Conservation (phyloP, 1,284 basidiomycete genomes). For the Pseudozyma sp. region DNA sequence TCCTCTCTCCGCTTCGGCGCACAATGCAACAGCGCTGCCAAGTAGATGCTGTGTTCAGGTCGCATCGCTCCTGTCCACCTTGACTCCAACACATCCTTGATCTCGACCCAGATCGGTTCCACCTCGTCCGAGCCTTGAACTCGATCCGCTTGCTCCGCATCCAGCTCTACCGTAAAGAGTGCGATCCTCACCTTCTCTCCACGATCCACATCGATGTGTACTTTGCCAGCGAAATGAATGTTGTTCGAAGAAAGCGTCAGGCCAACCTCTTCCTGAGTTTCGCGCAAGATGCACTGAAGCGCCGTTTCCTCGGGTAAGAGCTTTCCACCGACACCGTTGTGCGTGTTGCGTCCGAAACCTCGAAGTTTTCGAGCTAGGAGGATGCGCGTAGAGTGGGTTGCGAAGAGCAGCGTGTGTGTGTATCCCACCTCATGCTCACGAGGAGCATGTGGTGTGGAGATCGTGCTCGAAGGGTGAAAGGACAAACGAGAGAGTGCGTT, state of each 20-base stretch:
- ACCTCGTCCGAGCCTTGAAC: slow-evolving; percentile 7
- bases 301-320: slow-evolving; percentile 7
- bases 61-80: not conserved
- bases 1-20: not conserved
- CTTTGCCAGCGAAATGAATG: not conserved
- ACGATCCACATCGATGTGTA: slow-evolving; percentile 10
- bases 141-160: not conserved
- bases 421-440: not conserved
- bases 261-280: slow-evolving; percentile 20
- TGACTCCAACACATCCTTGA: not conserved
- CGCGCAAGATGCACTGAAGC: slow-evolving; percentile 7
- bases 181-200: slow-evolving; percentile 21
- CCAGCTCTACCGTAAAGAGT: not conserved
- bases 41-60: slow-evolving; percentile 22
- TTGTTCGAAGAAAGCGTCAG: not conserved
- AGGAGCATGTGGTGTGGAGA: not conserved
- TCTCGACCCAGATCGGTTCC: not conserved
- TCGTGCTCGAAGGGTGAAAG: not conserved
- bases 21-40: not conserved
- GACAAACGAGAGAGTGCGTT: not conserved
- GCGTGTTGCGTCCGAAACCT: slow-evolving; percentile 16
- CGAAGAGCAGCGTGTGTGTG: slow-evolving; percentile 33
- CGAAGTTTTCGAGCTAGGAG: slow-evolving; percentile 20
- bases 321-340: slow-evolving; percentile 38
- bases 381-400: not conserved